A percentile compares a stretch with the other conserved stretches of the same genome.
These are phyloP conservation scores for Scedosporium aurantiacum DNA, from an alignment of 2,329 filamentous ascomycete genomes.

Conservation along the genomic window DNA sequence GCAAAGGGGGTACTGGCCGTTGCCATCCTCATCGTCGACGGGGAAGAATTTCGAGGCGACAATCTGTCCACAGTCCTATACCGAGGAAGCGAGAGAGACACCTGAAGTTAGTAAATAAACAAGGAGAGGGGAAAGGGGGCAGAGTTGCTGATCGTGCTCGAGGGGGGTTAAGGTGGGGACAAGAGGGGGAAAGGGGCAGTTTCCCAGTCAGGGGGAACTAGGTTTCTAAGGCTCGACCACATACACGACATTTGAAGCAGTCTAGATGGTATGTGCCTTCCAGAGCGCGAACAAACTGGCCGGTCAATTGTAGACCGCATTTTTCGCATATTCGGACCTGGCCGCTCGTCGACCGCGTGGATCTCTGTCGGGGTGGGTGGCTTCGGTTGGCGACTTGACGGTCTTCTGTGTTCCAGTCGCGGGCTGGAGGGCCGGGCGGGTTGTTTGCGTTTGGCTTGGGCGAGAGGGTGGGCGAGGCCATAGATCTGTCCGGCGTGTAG, in stretches of 20 bases:
- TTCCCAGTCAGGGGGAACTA: not conserved
- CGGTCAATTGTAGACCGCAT: slow-evolving; percentile 76
- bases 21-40: slow-evolving; percentile 78
- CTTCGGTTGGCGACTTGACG: slow-evolving; percentile 42
- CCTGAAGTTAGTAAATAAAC: slow-evolving; percentile 2
- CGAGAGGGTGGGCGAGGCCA: not conserved
- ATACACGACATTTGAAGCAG: slow-evolving; percentile 93
- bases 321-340: slow-evolving; percentile 67
- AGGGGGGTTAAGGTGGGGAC: slow-evolving; percentile 6
- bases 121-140: slow-evolving; percentile 4
- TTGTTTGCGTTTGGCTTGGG: not conserved
- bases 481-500: slow-evolving; percentile 22
- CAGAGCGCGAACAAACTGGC: slow-evolving; percentile 89
- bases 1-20: slow-evolving; percentile 85
- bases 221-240: slow-evolving; percentile 21
- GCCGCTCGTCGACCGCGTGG: slow-evolving; percentile 45
- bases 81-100: not conserved
- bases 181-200: not conserved
- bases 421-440: slow-evolving; percentile 13
- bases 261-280: slow-evolving; percentile 93
- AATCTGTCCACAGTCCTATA: slow-evolving; percentile 87
- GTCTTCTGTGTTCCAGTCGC: slow-evolving; percentile 30
- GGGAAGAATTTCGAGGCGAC: slow-evolving; percentile 99
- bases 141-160: slow-evolving; percentile 6
- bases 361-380: slow-evolving; percentile 38